These are phyloP conservation scores for Eragrostis tef DNA, from an alignment of 202 grass and related monocot species.

Conservation along the genomic window DNA sequence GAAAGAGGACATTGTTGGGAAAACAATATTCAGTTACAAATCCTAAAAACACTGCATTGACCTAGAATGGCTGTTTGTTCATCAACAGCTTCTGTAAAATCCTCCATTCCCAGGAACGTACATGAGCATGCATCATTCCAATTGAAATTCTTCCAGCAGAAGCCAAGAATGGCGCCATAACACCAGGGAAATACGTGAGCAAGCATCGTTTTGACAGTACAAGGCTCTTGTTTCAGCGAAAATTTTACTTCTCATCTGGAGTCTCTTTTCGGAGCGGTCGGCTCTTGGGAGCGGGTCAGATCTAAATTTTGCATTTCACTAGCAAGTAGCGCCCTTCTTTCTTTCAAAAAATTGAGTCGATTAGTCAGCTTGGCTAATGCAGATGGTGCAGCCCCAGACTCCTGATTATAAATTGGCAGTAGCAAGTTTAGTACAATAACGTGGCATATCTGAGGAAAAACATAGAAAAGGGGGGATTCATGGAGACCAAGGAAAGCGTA, in stretches of 20 bases:
- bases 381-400: slow-evolving; percentile 27
- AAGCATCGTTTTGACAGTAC: too few species aligned
- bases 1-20: too few species aligned
- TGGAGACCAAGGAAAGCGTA: slow-evolving; percentile 10
- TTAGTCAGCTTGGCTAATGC: slow-evolving; percentile 78
- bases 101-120: not conserved
- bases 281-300: slow-evolving; percentile 32
- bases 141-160: not conserved
- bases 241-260: slow-evolving; percentile 46
- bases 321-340: slow-evolving; percentile 72
- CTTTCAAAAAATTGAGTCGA: slow-evolving; percentile 90
- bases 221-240: too few species aligned
- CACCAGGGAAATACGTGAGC: not conserved
- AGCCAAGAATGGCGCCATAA: slow-evolving; percentile 5
- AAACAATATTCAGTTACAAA: too few species aligned
- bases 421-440: not conserved
- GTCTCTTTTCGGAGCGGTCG: slow-evolving; percentile 49
- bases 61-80: slow-evolving; percentile 39
- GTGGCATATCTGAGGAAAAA: slow-evolving; percentile 4
- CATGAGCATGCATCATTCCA: slow-evolving; percentile 23
- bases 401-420: slow-evolving; percentile 25
- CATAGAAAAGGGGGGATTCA: not conserved
- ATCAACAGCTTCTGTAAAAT: slow-evolving; percentile 22
- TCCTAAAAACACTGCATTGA: too few species aligned
- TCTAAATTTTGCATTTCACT: slow-evolving; percentile 71